Evolutionary conservation across 371 early-diverging fungal genomes (phyloP).

Genomic region (Lichtheimia ramosa): DNA sequence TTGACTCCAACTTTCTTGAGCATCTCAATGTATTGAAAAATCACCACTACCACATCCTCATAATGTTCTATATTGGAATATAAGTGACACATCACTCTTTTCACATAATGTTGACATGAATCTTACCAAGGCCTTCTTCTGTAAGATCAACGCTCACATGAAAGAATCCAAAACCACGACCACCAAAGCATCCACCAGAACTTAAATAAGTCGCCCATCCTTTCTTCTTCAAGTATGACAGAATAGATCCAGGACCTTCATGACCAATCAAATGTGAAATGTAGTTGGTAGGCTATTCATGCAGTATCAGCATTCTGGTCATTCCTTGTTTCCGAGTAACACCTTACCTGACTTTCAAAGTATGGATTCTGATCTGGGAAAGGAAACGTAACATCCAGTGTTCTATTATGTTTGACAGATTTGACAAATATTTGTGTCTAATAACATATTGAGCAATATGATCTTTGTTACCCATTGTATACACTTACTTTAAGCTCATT

Average conservation of each 20-base stretch:
- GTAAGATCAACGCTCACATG: slow-evolving; percentile 78
- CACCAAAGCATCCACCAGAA: slow-evolving; percentile 62
- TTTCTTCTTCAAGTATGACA: slow-evolving; percentile 80
- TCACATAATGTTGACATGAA: neutral
- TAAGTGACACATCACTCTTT: neutral
- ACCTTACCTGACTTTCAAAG: slow-evolving; percentile 54
- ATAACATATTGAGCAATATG: neutral
- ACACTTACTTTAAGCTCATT: slow-evolving; percentile 60
- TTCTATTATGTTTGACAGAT: slow-evolving; percentile 78
- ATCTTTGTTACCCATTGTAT: no score
- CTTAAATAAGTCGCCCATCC: slow-evolving; percentile 83
- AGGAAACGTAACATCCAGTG: slow-evolving; percentile 79
- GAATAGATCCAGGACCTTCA: slow-evolving; percentile 82
- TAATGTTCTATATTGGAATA: slow-evolving; percentile 47
- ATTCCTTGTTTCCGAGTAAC: neutral
- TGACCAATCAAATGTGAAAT: slow-evolving; percentile 79
- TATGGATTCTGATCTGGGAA: slow-evolving; percentile 73
- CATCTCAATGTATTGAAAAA: slow-evolving; percentile 91
- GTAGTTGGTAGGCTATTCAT: slow-evolving; percentile 63
- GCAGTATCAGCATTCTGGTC: neutral
- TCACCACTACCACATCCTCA: slow-evolving; percentile 74
- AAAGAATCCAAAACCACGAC: slow-evolving; percentile 78
- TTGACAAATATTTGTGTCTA: slow-evolving; percentile 71
- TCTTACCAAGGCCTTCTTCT: slow-evolving; percentile 71
- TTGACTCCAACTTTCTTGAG: slow-evolving; percentile 67